A percentile compares a stretch with the other conserved stretches of the same genome.
Conservation (phyloP, 108 stramenopile genomes). For the Fragilaria radians region DNA sequence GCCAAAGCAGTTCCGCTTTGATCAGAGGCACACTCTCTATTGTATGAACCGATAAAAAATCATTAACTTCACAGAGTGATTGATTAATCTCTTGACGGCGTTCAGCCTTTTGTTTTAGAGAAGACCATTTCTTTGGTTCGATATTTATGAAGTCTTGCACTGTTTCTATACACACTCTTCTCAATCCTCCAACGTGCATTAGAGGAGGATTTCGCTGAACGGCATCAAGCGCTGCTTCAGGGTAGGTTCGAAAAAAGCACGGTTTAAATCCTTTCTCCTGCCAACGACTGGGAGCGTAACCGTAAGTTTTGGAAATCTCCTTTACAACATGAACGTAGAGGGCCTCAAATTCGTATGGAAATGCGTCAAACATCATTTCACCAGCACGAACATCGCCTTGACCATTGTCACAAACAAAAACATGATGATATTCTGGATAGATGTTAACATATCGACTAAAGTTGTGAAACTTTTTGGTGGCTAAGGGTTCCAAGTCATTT, state of each 20-base stretch:
- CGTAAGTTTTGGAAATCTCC: slow-evolving; percentile 57
- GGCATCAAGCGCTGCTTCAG: slow-evolving; percentile 91
- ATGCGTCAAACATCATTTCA: slow-evolving; percentile 90
- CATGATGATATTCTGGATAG: slow-evolving; percentile 94
- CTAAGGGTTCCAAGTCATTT: slow-evolving; percentile 88
- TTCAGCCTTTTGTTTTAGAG: slow-evolving; percentile 55
- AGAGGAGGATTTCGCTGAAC: slow-evolving; percentile 67
- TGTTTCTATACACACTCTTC: slow-evolving; percentile 75
- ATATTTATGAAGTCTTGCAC: slow-evolving; percentile 74
- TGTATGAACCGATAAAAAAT: slow-evolving; percentile 32
- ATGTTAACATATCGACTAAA: slow-evolving; percentile 87
- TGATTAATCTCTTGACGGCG: slow-evolving; percentile 79
- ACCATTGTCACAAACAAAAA: slow-evolving; percentile 98
- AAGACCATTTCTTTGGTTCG: slow-evolving; percentile 64
- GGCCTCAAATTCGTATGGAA: slow-evolving; percentile 72
- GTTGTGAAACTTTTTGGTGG: slow-evolving; percentile 89
- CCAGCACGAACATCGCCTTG: slow-evolving; percentile 97
- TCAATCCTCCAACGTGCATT: slow-evolving; percentile 69
- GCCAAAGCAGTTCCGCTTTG: slow-evolving; percentile 50
- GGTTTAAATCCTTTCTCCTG: slow-evolving; percentile 64
- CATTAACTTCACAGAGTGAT: slow-evolving; percentile 68
- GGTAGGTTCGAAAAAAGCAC: slow-evolving; percentile 88
- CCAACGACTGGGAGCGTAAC: slow-evolving; percentile 72
- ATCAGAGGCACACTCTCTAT: slow-evolving; percentile 49
- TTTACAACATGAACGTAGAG: slow-evolving; percentile 91